Percentiles rank a stretch among this genome's conserved stretches.
These are phyloP conservation scores for Kernera saxatilis DNA, from an alignment of 345 rosid species.

Conservation along the genomic window DNA sequence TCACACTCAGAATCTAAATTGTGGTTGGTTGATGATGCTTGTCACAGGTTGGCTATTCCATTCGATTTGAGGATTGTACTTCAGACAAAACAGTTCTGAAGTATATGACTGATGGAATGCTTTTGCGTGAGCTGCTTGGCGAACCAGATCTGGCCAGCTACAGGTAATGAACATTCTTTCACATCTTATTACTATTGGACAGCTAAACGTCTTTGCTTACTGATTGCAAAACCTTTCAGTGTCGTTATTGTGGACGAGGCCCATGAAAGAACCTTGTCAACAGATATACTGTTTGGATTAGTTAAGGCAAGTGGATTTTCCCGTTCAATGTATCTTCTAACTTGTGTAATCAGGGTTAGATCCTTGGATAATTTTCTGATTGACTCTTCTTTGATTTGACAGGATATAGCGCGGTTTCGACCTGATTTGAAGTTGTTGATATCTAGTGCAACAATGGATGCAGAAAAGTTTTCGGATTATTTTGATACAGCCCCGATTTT, in stretches of 20 bases:
- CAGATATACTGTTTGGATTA: slow-evolving; percentile 91
- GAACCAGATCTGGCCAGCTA: slow-evolving; percentile 90
- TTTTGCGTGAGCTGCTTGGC: slow-evolving; percentile 87
- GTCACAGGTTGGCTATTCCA: slow-evolving; percentile 86
- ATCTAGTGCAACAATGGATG: slow-evolving; percentile 98
- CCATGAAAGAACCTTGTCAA: slow-evolving; percentile 96
- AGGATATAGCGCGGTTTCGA: slow-evolving; percentile 88
- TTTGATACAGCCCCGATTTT: slow-evolving; percentile 95
- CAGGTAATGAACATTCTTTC: slow-evolving; percentile 42
- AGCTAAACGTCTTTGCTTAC: slow-evolving; percentile 12
- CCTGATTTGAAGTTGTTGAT: slow-evolving; percentile 83
- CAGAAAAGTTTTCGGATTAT: slow-evolving; percentile 94
- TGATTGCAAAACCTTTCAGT: slow-evolving; percentile 39
- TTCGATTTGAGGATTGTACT: slow-evolving; percentile 97
- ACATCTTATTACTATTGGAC: neutral
- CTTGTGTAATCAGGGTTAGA: slow-evolving; percentile 5
- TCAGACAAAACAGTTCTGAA: slow-evolving; percentile 90
- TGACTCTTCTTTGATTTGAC: slow-evolving; percentile 15
- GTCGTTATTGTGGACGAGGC: slow-evolving; percentile 98
- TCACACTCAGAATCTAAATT: neutral
- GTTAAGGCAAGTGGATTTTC: slow-evolving; percentile 62
- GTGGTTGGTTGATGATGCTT: slow-evolving; percentile 13
- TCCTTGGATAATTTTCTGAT: slow-evolving; percentile 9
- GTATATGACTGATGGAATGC: slow-evolving; percentile 98
- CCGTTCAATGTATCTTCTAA: neutral